Conservation (phyloP, 208 protist genomes). For the Acanthamoeba healyi region DNA sequence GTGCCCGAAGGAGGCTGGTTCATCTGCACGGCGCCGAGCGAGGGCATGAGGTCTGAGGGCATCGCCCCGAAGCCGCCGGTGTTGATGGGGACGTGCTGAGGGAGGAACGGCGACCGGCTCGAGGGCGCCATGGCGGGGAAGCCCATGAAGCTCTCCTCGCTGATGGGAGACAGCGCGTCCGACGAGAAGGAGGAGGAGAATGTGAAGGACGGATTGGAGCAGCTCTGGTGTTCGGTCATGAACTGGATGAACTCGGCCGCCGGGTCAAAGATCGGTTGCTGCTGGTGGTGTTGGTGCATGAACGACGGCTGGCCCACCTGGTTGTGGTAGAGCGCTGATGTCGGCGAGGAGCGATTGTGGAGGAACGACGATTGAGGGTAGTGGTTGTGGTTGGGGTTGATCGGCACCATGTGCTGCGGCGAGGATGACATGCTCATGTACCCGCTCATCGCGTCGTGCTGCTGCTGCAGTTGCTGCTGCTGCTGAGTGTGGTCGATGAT, state of each 20-base stretch:
- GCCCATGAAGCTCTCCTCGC: slow-evolving; percentile 11
- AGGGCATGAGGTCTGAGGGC: background rate
- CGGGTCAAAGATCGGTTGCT: background rate
- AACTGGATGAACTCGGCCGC: slow-evolving; percentile 7
- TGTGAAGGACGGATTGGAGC: slow-evolving; percentile 61
- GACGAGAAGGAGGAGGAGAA: slow-evolving; percentile 53
- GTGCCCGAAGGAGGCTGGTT: background rate
- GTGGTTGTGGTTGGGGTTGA: background rate
- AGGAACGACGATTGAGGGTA: too few relatives aligned
- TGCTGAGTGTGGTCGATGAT: slow-evolving; percentile 28
- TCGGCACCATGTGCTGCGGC: background rate
- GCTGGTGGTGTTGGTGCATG: background rate
- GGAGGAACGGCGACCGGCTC: background rate
- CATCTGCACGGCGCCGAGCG: background rate
- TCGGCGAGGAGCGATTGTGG: background rate
- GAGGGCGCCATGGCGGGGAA: background rate
- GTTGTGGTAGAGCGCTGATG: background rate
- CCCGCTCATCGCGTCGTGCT: background rate
- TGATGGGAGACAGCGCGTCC: background rate
- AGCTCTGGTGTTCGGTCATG: slow-evolving; percentile 46
- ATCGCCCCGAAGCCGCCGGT: too few relatives aligned
- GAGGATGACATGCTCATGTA: background rate
- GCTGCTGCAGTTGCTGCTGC: background rate
- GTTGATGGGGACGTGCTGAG: background rate
- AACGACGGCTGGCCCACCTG: background rate